Conservation (phyloP, 2,329 filamentous ascomycete species). For the Aspergillus sojae region DNA sequence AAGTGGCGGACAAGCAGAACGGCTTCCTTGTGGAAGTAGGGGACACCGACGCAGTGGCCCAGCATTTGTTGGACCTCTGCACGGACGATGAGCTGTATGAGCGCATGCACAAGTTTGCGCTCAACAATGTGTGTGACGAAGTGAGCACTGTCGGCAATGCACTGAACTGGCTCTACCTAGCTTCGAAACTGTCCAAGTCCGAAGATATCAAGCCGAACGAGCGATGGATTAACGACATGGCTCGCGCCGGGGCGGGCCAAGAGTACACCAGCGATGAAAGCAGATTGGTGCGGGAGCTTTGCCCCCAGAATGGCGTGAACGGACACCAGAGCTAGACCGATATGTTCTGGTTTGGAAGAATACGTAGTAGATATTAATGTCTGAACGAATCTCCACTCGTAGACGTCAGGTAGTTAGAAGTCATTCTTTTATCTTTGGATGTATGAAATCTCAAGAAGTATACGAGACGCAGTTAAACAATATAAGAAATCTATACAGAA, state of each 20-base stretch:
- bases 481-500: not conserved
- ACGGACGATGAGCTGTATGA: slow-evolving; percentile 66
- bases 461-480: not conserved
- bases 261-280: slow-evolving; percentile 64
- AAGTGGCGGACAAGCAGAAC: slow-evolving; percentile 71
- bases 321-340: not conserved
- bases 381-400: not conserved
- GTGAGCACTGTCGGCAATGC: slow-evolving; percentile 80
- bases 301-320: slow-evolving; percentile 18
- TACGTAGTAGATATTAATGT: not conserved
- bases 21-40: slow-evolving; percentile 74
- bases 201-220: slow-evolving; percentile 61
- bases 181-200: slow-evolving; percentile 64
- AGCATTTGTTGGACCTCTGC: slow-evolving; percentile 67
- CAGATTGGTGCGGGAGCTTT: slow-evolving; percentile 50
- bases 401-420: not conserved
- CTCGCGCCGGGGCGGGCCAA: slow-evolving; percentile 64
- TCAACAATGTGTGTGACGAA: slow-evolving; percentile 73
- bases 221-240: slow-evolving; percentile 75
- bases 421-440: not conserved
- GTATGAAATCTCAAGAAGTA: not conserved
- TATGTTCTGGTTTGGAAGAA: not conserved
- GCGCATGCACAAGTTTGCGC: slow-evolving; percentile 67
- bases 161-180: slow-evolving; percentile 76
- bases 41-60: slow-evolving; percentile 70